Conservation (phyloP, 2,329 filamentous ascomycete species). For the Colletotrichum melonis region DNA sequence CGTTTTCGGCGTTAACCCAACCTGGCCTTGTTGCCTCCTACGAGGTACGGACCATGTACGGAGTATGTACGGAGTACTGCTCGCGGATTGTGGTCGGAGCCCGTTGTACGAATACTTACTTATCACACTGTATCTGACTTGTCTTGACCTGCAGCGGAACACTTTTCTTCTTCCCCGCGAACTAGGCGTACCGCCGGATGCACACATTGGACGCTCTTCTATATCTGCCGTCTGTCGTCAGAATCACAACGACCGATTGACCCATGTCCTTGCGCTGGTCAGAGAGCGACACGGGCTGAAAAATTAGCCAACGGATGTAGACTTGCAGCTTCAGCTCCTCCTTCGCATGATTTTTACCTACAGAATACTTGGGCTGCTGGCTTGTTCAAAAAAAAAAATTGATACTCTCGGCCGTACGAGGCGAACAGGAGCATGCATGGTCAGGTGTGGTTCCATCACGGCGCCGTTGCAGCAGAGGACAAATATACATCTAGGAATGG, state of each 20-base stretch:
- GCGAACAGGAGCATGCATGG: not conserved
- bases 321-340: not conserved
- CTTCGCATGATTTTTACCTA: not conserved
- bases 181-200: not conserved
- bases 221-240: not conserved
- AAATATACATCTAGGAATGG: not conserved
- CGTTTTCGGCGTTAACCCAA: not conserved
- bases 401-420: not conserved
- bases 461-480: not conserved
- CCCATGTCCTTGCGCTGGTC: not conserved
- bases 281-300: not conserved
- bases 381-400: not conserved
- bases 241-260: not conserved
- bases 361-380: not conserved
- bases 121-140: not conserved
- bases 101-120: not conserved
- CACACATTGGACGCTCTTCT: not conserved
- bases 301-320: not conserved
- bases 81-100: not conserved
- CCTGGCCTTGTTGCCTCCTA: not conserved
- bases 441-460: not conserved
- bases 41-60: too few relatives aligned
- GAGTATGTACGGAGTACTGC: not conserved
- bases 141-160: slow-evolving; percentile 1
- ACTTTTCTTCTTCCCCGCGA: slow-evolving; percentile 13